These are phyloP conservation scores for Pichia gijzeniarum DNA, from an alignment of 805 yeast genomes.

Conservation along the genomic window DNA sequence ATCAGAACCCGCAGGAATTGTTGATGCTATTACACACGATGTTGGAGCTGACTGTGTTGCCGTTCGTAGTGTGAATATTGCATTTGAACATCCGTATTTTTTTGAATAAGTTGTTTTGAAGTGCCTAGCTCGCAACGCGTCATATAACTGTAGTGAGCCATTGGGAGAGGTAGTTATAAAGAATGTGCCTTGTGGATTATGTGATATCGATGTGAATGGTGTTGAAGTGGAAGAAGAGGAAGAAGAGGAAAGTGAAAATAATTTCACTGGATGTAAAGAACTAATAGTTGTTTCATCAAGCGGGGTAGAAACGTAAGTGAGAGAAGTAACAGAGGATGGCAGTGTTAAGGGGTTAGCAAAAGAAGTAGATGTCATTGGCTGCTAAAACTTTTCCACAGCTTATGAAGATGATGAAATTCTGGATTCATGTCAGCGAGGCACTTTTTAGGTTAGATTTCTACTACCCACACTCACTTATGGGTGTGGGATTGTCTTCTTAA, in stretches of 20 bases:
- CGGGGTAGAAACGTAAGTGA: neutral
- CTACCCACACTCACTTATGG: no score
- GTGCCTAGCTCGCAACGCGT: conserved; percentile 60
- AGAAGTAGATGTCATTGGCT: neutral
- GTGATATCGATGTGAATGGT: conserved; percentile 64
- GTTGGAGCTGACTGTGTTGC: conserved; percentile 41
- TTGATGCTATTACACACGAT: conserved; percentile 72
- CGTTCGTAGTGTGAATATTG: conserved; percentile 62
- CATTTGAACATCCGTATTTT: conserved; percentile 88
- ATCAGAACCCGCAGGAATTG: conserved; percentile 34
- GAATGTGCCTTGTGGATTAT: conserved; percentile 77
- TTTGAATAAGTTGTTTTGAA: conserved; percentile 68
- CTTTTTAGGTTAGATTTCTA: no score
- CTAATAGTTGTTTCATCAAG: neutral
- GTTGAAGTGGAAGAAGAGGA: conserved; percentile 44
- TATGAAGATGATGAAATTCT: no score
- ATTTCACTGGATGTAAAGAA: conserved; percentile 31
- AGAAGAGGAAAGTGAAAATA: conserved; percentile 28
- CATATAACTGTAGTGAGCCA: conserved; percentile 79
- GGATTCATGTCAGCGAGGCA: neutral
- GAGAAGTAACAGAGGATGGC: conserved; percentile 1
- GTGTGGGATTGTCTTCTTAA: no score
- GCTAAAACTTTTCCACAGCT: no score
- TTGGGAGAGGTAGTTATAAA: conserved; percentile 72
- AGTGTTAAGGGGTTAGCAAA: neutral